phyloP scores from a whole-genome alignment of 139 green algal species.

The Axilococcus clingmanii region DNA sequence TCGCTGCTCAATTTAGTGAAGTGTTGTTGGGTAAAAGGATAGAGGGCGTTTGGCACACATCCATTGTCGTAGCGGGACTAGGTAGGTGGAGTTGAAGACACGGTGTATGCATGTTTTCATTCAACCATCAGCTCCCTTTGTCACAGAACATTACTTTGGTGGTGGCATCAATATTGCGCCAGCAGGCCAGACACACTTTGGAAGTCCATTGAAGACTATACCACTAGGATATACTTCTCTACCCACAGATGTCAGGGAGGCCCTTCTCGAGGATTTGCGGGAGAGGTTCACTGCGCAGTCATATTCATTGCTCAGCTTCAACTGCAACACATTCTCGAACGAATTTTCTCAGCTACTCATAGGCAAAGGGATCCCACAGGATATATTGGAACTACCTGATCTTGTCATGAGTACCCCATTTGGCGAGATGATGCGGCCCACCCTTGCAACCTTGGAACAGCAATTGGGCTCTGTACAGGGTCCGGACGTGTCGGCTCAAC shows the following conservation, averaged over 20 bases:
- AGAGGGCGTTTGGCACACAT: conserved; percentile 59
- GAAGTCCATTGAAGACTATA: conserved; percentile 30
- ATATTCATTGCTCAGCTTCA: conserved; percentile 62
- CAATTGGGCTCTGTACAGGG: conserved; percentile 5
- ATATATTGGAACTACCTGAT: conserved; percentile 34
- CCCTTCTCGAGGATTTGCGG: conserved; percentile 14
- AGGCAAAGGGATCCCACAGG: conserved; percentile 27
- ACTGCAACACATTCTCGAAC: conserved; percentile 73
- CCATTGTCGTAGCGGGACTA: conserved; percentile 38
- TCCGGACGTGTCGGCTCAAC: neutral
- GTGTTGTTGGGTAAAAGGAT: conserved; percentile 62
- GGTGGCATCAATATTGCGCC: conserved; percentile 38
- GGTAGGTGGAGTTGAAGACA: conserved; percentile 21
- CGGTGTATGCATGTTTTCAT: neutral
- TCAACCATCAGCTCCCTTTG: neutral
- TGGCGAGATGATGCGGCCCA: conserved; percentile 36
- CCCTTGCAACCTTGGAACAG: conserved; percentile 23
- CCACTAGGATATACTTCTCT: conserved; percentile 33
- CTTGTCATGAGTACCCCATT: conserved; percentile 36
- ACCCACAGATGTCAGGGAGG: conserved; percentile 1
- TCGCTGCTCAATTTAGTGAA: conserved; percentile 46
- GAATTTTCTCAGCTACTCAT: conserved; percentile 47
- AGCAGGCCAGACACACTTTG: conserved; percentile 47
- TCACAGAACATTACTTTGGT: conserved; percentile 22
- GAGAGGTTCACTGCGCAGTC: conserved; percentile 19